Base-by-base conservation (phyloP, 768 basidiomycete species). In the Lepiota subincarnata region DNA sequence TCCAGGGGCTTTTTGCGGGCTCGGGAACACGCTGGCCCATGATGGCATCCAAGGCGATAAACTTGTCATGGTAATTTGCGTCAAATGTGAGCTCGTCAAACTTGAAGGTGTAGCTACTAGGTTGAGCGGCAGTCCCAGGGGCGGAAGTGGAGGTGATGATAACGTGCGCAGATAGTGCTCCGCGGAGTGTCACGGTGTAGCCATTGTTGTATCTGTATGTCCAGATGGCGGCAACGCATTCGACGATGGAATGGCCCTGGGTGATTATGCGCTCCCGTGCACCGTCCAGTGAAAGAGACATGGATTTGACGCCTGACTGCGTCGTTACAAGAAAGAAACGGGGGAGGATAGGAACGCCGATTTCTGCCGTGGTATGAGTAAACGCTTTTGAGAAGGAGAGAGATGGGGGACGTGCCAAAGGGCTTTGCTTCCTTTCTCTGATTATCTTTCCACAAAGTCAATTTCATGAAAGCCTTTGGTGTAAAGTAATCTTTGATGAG, bases 361-460 rank as follows among this genome's bases (percentile, higher is more conserved):
- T 88, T 72, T 92, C 90, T 92, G 64, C 18, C 51, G 50, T 7
- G 7, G 38, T 10, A 24, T 48, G 19, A 48, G 19, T n/a, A 34
- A 10, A 11, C 40, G 36, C 18, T 13, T 6, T 37, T 44, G 35
- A 28, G 41, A 16, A 49, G n/a, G 31, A 24, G 22, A 50, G 39
- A 38, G 44, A n/a, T 18, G 59, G 35, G 31, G 19, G 31, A 72
- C 86, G 44, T 50, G 92, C 90, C 89, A 60, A 93, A 91, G 7
- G 86, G 86, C 62, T 90, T 92, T 28, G 89, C 89, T 63, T 92
- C 91, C 20, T 75, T 79, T 60, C 75, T 78, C 63, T 83, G 81
- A 60, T 87, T 90, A 66, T 91, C 89, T 64, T 89, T 89, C 90
- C 90, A 92, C n/a, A 92, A 69, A 2, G 88, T 91, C 59, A 92